phyloP scores from a whole-genome alignment of 306 rosid species.

The Trifolium subterraneum region DNA sequence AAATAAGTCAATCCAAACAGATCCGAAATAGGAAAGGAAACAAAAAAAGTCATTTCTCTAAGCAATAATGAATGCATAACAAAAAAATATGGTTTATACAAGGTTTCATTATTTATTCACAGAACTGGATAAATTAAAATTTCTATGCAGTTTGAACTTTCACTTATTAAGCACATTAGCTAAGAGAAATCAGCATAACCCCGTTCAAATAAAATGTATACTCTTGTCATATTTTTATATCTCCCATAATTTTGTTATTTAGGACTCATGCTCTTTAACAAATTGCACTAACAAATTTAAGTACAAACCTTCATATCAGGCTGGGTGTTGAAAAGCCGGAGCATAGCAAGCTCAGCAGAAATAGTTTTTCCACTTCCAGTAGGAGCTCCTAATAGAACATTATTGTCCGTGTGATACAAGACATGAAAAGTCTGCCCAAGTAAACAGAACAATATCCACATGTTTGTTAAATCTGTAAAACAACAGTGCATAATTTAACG shows the following conservation, averaged over 20 bases:
- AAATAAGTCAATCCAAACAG: too few species aligned
- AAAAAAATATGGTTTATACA: background rate
- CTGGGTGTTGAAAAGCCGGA: conserved; percentile 85
- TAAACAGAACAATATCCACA: conserved; percentile 33
- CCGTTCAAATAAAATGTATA: conserved; percentile 17
- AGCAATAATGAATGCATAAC: conserved; percentile 4
- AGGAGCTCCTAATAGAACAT: conserved; percentile 96
- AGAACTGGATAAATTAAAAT: conserved; percentile 24
- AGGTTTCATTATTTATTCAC: conserved; percentile 13
- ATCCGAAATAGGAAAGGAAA: background rate
- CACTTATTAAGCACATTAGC: conserved; percentile 19
- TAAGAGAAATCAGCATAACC: conserved; percentile 33
- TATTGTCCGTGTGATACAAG: conserved; percentile 87
- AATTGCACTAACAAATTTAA: conserved; percentile 29
- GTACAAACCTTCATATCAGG: conserved; percentile 92
- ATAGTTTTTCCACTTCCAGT: conserved; percentile 99
- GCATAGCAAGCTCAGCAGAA: conserved; percentile 99
- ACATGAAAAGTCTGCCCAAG: conserved; percentile 83
- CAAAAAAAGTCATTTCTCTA: conserved; percentile 14
- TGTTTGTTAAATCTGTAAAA: conserved; percentile 21
- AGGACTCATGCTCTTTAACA: conserved; percentile 21
- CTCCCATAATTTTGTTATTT: background rate
- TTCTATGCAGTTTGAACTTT: conserved; percentile 4
- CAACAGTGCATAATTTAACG: conserved; percentile 28
- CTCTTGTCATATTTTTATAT: background rate